Base-by-base conservation (phyloP, 2,329 filamentous ascomycete species). In the Cadophora malorum region DNA sequence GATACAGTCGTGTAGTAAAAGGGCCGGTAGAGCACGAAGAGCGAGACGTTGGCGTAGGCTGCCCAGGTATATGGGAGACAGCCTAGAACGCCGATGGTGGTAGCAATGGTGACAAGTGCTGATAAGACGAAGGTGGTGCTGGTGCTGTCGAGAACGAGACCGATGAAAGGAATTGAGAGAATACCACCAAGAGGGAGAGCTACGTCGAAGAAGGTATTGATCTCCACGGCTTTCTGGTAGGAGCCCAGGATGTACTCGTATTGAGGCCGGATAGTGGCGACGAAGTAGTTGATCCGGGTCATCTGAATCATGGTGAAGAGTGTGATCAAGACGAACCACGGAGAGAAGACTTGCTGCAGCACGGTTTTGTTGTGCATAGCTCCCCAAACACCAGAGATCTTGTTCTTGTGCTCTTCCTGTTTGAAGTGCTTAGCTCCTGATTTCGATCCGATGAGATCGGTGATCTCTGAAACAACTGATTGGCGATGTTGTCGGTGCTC, bases 1-100 rank as follows among this genome's bases (percentile, higher is more conserved):
- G 91, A 95, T 67, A 97, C 92, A 8, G 93, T 89, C 0, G 93
- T 96, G 81, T 97, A 97, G 80, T 97, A 97, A 35, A 97, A 89
- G 0, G 94, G 94, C 0, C 94, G 88, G 76, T 96, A 94, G 25
- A 97, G 79, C 12, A 96, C 92, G 76, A 97, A 97, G 10, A 97
- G 85, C 56, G 84, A 81, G 64, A 97, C 83, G 73, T 94, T 94
- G 16, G 84, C 83, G 74, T 97, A 96, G 0, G 90, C 92, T 1
- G 90, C 88, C 86, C 89, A 90, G 66, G 83, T 82, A 71, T 88
- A 83, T 0, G 91, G 90, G 4, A 97, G 84, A 59, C 94, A 83
- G 19, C 93, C 93, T 0, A 97, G 81, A 3, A 92, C 77, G 19
- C 94, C 94, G 67, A 97, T 96, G 0, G 84, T 77, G 0, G 93